These are phyloP conservation scores for Crithidia acanthocephali DNA, from an alignment of 208 protist species.

Conservation along the genomic window DNA sequence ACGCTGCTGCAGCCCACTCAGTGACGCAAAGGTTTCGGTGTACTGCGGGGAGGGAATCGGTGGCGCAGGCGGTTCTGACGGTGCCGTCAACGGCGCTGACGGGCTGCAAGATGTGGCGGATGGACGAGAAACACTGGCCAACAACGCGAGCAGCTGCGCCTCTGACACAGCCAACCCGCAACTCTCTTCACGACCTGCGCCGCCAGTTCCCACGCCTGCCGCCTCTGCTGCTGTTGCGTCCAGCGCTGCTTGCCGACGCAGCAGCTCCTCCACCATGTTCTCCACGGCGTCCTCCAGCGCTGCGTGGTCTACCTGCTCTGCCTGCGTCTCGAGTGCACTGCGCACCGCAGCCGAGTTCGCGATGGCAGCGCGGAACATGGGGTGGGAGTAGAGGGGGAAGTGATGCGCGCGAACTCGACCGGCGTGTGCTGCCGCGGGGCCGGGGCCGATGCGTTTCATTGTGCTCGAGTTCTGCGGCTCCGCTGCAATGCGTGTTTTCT, in stretches of 20 bases:
- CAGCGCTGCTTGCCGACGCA: slow-evolving; percentile 26
- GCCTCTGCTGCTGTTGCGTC: not conserved
- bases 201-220: too few relatives aligned
- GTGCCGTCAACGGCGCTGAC: not conserved
- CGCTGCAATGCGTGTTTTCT: not conserved
- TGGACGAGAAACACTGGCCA: slow-evolving; percentile 4
- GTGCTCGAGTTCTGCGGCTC: not conserved
- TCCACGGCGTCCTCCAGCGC: slow-evolving; percentile 45
- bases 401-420: slow-evolving; percentile 43
- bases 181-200: too few relatives aligned
- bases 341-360: slow-evolving; percentile 16
- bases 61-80: not conserved
- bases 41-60: not conserved
- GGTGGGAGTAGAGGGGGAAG: slow-evolving; percentile 80
- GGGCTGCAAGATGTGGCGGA: not conserved
- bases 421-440: slow-evolving; percentile 19
- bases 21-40: not conserved
- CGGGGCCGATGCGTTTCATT: not conserved
- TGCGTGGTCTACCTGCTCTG: slow-evolving; percentile 5
- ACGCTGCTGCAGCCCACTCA: not conserved
- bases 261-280: slow-evolving; percentile 48
- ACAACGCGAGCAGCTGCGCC: slow-evolving; percentile 17
- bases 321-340: slow-evolving; percentile 10
- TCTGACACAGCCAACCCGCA: slow-evolving; percentile 10
- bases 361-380: slow-evolving; percentile 48